Evolutionary conservation across 805 yeast genomes (phyloP), one percentile per base, ranked within the genome.

Genomic region (Ogataea trehalophila): DNA sequence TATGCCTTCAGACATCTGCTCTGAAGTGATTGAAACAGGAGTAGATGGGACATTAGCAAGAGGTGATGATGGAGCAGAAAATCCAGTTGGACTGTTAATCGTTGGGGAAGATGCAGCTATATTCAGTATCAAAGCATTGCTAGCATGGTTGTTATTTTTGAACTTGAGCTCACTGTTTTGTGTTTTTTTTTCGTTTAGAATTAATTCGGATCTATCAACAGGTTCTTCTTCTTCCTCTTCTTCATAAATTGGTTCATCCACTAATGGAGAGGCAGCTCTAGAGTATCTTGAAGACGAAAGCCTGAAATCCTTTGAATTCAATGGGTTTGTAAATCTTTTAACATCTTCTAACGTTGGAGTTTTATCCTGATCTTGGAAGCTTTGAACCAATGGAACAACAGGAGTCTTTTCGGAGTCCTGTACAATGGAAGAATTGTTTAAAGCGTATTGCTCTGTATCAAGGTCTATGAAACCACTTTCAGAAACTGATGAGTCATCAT

Each of bases 401-500:
- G 66, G 63, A 5, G 63, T 57, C 43, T 48, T 50, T 38, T 58
- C 60, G 9, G 44, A 45, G 33, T 59, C 61, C 33, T 33, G 33
- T 18, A 37, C 37, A 15, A 42, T 34, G 39, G 54, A 43, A 20
- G 54, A 44, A 6, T 29, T 35, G 5, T 23, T 11, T 23, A n/a
- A 33, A 26, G 31, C 29, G 33, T 35, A 42, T 14, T 53, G 48
- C 35, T 52, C 46, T 35, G 39, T 37, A 43, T 56, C 61, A 9
- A 51, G 46, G 36, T 57, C 60, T 31, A 57, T 54, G 41, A 57
- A 57, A 40, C 56, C 54, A 39, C 60, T 56, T 37, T 57, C 61
- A 14, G 61, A 57, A 22, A 57, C 60, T 4, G 60, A 57, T 15
- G 59, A 45, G 17, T 33, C 46, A 43, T 46, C 52, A 29, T 22